Evolutionary conservation across 169 alveolate genomes (phyloP).

Genomic region (Neospora caninum): DNA sequence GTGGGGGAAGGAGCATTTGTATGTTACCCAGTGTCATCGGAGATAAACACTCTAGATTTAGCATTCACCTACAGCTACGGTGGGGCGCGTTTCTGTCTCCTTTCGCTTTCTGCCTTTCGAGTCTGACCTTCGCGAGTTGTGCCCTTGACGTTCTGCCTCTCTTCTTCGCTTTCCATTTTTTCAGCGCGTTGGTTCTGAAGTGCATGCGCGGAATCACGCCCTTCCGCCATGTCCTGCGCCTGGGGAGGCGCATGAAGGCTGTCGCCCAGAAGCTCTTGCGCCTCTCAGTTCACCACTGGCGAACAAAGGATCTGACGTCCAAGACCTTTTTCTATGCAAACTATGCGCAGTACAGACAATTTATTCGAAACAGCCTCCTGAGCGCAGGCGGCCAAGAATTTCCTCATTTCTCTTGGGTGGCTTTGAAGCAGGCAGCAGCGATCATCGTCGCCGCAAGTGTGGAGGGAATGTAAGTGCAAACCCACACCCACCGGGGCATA

Average conservation of each 20-base stretch:
- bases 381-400: not conserved
- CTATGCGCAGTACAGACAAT: not conserved
- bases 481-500: no score
- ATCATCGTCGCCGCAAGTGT: constrained; percentile 24
- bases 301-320: not conserved
- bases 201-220: constrained; percentile 21
- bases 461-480: constrained; percentile 14
- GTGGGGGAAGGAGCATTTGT: no score
- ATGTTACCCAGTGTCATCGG: no score
- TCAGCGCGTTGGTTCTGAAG: constrained; percentile 22
- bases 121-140: no score
- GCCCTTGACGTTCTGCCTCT: no score
- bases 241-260: not conserved
- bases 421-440: not conserved
- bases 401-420: not conserved
- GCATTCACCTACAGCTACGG: no score
- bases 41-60: no score
- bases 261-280: not conserved
- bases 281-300: not conserved
- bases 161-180: not conserved
- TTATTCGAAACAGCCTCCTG: not conserved
- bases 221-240: not conserved
- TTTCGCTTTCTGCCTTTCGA: no score
- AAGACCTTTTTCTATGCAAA: not conserved
- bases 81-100: no score